Percentiles rank a stretch among this genome's conserved stretches.
These are phyloP conservation scores for Colletotrichum magnum DNA, from an alignment of 2,329 filamentous ascomycete species.

Conservation along the genomic window DNA sequence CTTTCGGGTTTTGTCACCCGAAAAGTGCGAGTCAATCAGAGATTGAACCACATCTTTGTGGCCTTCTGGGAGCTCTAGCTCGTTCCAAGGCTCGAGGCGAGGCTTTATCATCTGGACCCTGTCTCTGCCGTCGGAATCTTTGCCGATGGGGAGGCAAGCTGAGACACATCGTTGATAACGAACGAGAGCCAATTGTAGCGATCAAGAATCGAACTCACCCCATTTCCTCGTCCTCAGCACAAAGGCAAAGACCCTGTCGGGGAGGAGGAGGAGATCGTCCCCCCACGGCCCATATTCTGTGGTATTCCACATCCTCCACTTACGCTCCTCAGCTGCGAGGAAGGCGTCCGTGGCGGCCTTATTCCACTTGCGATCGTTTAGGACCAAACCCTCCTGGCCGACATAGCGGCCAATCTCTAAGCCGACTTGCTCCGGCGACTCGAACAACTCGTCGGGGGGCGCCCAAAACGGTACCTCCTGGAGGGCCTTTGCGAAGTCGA, in stretches of 20 bases:
- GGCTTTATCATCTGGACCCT: background rate
- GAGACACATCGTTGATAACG: background rate
- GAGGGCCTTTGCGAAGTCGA: conserved; percentile 49
- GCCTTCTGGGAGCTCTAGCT: background rate
- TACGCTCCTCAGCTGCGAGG: conserved; percentile 28
- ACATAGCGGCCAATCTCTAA: background rate
- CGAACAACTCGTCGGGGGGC: background rate
- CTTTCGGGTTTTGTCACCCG: background rate
- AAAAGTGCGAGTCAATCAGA: background rate
- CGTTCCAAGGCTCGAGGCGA: background rate
- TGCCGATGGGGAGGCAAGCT: background rate
- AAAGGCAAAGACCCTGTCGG: conserved; percentile 59
- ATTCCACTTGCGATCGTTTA: background rate
- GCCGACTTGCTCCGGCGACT: background rate
- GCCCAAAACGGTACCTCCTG: background rate
- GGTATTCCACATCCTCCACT: conserved; percentile 42
- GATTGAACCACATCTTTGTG: conserved; percentile 5
- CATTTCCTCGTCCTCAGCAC: conserved; percentile 56
- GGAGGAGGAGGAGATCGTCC: conserved; percentile 52
- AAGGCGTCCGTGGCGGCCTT: background rate
- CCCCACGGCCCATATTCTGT: conserved; percentile 30
- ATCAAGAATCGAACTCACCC: conserved; percentile 44
- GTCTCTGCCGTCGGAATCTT: background rate
- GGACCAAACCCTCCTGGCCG: background rate
- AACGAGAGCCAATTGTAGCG: no score